phyloP scores from a whole-genome alignment of 2,329 filamentous ascomycete genomes.

The Grosmannia huntii region DNA sequence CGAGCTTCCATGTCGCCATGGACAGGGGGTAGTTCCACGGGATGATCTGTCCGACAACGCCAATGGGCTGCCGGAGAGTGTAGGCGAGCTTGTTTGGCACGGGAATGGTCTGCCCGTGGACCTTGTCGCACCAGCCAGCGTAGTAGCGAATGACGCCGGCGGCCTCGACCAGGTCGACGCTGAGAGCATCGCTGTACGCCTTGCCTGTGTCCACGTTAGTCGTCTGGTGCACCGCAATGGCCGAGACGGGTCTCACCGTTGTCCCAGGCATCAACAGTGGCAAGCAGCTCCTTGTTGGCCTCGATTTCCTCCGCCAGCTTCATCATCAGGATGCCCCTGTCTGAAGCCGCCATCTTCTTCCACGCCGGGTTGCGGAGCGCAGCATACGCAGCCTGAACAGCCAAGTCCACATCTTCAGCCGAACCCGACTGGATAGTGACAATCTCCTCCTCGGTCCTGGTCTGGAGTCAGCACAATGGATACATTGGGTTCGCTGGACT shows the following conservation, averaged over 20 bases:
- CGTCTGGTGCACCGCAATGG: background rate
- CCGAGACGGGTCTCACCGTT: constrained; percentile 57
- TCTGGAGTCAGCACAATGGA: background rate
- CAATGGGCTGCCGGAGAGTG: constrained; percentile 54
- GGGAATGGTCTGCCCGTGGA: constrained; percentile 57
- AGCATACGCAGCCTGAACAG: constrained; percentile 7
- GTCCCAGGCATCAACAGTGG: constrained; percentile 62
- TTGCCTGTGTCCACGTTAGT: background rate
- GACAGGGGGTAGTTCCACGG: constrained; percentile 63
- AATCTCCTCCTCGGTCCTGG: constrained; percentile 3
- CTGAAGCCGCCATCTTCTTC: background rate
- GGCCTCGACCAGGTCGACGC: constrained; percentile 18
- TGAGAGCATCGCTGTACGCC: constrained; percentile 44
- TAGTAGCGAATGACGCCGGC: constrained; percentile 54
- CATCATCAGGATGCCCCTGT: constrained; percentile 25
- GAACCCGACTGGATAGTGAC: background rate
- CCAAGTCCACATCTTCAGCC: constrained; percentile 5
- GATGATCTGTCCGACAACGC: constrained; percentile 57
- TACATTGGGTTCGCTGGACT: background rate
- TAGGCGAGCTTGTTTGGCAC: constrained; percentile 54
- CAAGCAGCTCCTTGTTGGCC: constrained; percentile 20
- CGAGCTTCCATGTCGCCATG: constrained; percentile 63
- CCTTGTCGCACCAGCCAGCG: constrained; percentile 58
- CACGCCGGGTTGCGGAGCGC: constrained; percentile 3
- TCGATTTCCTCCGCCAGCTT: constrained; percentile 30